Evolutionary conservation across 108 stramenopile species (phyloP).

Genomic region (Cyclotella choctawhatcheeana): DNA sequence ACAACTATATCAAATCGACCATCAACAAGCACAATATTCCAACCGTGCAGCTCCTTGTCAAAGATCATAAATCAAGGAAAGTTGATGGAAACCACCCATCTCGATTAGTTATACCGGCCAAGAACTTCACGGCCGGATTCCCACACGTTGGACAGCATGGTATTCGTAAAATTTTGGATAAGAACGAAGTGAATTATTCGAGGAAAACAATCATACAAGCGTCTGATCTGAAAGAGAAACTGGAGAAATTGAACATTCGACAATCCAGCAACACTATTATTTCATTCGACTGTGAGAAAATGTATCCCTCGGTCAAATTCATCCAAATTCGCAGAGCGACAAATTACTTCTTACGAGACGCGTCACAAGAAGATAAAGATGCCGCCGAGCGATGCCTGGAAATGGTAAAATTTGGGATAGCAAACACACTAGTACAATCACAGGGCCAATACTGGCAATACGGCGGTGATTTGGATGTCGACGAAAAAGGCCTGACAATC

Average conservation of each 20-base stretch:
- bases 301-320: slow-evolving; percentile 21
- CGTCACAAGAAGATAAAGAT: background rate
- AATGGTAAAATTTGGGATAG: slow-evolving; percentile 27
- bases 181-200: no score
- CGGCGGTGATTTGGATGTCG: slow-evolving; percentile 13
- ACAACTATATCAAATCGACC: no score
- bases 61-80: no score
- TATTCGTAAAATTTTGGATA: no score
- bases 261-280: slow-evolving; percentile 5
- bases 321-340: background rate
- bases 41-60: no score
- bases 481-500: slow-evolving; percentile 15
- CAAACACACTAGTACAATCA: slow-evolving; percentile 13
- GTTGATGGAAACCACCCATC: no score
- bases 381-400: slow-evolving; percentile 12
- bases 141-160: no score
- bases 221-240: slow-evolving; percentile 8
- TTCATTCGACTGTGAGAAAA: slow-evolving; percentile 1
- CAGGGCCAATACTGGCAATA: slow-evolving; percentile 17
- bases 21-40: no score
- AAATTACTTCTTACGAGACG: slow-evolving; percentile 18
- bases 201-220: slow-evolving; percentile 18
- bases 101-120: no score
- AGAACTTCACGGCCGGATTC: no score
- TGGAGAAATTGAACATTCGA: slow-evolving; percentile 16